Percentiles rank a stretch among this genome's conserved stretches.
Conservation (phyloP, 805 yeast genomes). For the Metschnikowia gelsemii region DNA sequence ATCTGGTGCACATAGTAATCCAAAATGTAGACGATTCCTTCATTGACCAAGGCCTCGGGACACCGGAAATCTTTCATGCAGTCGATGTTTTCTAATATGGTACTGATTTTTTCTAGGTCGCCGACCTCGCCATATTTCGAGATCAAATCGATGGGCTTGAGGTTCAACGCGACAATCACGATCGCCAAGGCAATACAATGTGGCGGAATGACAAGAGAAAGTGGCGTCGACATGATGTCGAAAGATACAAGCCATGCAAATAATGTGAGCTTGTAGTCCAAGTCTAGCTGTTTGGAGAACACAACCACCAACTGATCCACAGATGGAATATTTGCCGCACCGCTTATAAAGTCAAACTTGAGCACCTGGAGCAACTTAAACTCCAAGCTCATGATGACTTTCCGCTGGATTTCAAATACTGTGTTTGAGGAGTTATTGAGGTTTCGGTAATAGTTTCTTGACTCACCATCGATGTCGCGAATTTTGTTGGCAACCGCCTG, state of each 20-base stretch:
- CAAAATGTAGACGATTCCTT: conserved; percentile 56
- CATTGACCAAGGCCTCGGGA: conserved; percentile 45
- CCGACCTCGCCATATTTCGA: conserved; percentile 23
- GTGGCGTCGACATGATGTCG: conserved; percentile 70
- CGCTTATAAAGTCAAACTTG: conserved; percentile 75
- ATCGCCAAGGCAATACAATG: conserved; percentile 73
- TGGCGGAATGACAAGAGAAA: conserved; percentile 67
- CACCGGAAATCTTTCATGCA: conserved; percentile 38
- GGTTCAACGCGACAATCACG: conserved; percentile 56
- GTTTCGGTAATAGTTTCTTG: conserved; percentile 24
- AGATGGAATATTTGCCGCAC: conserved; percentile 40
- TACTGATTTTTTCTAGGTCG: conserved; percentile 19
- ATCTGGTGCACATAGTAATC: conserved; percentile 61
- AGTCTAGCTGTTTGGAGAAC: conserved; percentile 48
- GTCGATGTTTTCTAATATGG: conserved; percentile 33
- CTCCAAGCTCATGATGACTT: conserved; percentile 59
- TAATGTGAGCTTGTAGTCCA: conserved; percentile 49
- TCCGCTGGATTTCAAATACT: conserved; percentile 53
- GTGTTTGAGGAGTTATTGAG: conserved; percentile 15
- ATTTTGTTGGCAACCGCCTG: conserved; percentile 48
- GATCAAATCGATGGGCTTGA: conserved; percentile 37
- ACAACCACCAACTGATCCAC: conserved; percentile 68
- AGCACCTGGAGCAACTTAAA: conserved; percentile 72
- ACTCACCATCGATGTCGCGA: conserved; percentile 37
- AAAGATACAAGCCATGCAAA: conserved; percentile 74